Conservation (phyloP, 2,329 filamentous ascomycete genomes). For the Claviceps lovelessii region DNA sequence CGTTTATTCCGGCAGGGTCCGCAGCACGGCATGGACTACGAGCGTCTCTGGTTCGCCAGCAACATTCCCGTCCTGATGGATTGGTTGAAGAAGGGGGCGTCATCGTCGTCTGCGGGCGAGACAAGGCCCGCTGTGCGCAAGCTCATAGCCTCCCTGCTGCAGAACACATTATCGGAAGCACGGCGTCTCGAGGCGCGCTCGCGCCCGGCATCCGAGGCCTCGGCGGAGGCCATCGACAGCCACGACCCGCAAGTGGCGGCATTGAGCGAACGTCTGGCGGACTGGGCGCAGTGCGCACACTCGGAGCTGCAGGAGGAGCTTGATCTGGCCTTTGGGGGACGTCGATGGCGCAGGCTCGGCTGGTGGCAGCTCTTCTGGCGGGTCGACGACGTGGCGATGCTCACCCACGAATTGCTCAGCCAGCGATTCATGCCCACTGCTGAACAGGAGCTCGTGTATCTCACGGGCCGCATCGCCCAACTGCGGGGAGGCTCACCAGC, state of each 20-base stretch:
- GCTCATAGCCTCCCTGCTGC: constrained; percentile 54
- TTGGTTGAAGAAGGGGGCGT: constrained; percentile 46
- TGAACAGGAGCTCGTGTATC: constrained; percentile 69
- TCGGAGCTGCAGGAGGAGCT: constrained; percentile 69
- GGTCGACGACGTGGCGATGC: constrained; percentile 78
- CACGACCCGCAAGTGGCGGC: constrained; percentile 20
- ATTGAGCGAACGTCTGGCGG: constrained; percentile 45
- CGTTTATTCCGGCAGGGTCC: constrained; percentile 54
- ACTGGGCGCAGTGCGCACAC: constrained; percentile 70
- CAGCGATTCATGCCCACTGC: constrained; percentile 64
- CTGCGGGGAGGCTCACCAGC: constrained; percentile 15
- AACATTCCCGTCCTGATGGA: constrained; percentile 49
- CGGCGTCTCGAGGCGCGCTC: constrained; percentile 28
- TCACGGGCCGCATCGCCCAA: constrained; percentile 60
- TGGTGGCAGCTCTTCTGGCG: constrained; percentile 98
- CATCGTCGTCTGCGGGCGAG: constrained; percentile 23
- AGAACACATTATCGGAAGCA: constrained; percentile 37
- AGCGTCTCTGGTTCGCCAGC: constrained; percentile 59
- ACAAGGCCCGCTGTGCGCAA: constrained; percentile 53
- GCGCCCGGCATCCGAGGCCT: constrained; percentile 18
- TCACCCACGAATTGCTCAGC: constrained; percentile 64
- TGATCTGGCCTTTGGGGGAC: constrained; percentile 61
- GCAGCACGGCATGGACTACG: constrained; percentile 55
- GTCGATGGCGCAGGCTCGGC: constrained; percentile 61
- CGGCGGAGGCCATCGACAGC: constrained; percentile 13